Conservation (phyloP, 805 yeast genomes). For the Yarrowia deformans region DNA sequence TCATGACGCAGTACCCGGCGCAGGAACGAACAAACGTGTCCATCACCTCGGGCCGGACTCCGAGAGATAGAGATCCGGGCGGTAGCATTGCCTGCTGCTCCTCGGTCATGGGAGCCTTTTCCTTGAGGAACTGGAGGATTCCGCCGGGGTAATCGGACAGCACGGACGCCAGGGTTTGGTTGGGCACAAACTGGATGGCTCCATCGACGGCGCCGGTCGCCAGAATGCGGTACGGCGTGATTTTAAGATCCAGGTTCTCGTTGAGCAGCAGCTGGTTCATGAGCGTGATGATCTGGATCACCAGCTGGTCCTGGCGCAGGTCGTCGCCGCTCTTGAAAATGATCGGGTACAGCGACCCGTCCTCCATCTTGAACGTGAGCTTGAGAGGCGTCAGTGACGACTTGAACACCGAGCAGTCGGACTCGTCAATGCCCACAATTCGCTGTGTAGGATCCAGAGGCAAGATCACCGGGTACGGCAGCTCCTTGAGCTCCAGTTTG, state of each 20-base stretch:
- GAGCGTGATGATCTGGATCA: conserved; percentile 87
- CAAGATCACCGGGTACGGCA: conserved; percentile 64
- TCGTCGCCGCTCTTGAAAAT: conserved; percentile 98
- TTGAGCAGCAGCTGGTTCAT: conserved; percentile 89
- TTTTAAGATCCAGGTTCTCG: conserved; percentile 86
- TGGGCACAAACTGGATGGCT: conserved; percentile 91
- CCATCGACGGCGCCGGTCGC: conserved; percentile 94
- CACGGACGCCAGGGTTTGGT: conserved; percentile 84
- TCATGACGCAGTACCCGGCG: conserved; percentile 97
- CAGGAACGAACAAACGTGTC: conserved; percentile 94
- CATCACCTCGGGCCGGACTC: conserved; percentile 71
- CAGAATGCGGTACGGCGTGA: conserved; percentile 87
- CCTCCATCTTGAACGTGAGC: conserved; percentile 70
- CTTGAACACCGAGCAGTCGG: conserved; percentile 85
- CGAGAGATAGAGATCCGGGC: conserved; percentile 43
- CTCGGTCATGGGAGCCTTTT: conserved; percentile 45
- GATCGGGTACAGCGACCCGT: conserved; percentile 66
- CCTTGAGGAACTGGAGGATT: conserved; percentile 71
- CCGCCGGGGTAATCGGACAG: conserved; percentile 73
- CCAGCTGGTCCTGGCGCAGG: conserved; percentile 93
- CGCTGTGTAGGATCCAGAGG: conserved; percentile 85
- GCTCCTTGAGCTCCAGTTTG: conserved; percentile 51
- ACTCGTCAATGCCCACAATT: conserved; percentile 78
- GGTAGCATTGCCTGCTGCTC: conserved; percentile 19
- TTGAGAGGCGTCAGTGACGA: conserved; percentile 89